Evolutionary conservation across 345 rosid species (phyloP).

Genomic region (Rhodamnia rubescens): DNA sequence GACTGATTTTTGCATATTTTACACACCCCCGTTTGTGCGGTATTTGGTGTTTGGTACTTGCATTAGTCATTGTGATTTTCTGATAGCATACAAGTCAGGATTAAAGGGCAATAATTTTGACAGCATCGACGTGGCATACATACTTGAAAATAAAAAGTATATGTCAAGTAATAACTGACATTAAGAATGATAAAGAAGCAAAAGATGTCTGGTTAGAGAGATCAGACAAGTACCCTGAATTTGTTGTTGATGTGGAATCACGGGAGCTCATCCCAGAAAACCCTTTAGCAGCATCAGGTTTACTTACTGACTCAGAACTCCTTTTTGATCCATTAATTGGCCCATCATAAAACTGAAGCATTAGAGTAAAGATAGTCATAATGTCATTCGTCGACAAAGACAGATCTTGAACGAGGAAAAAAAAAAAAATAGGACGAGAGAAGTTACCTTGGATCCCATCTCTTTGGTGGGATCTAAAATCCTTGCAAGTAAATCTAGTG

Average conservation of each 20-base stretch:
- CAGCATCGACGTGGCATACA: not conserved
- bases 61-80: not conserved
- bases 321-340: conserved; percentile 34
- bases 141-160: not conserved
- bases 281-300: conserved; percentile 6
- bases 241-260: not conserved
- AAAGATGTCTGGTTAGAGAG: not conserved
- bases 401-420: not conserved
- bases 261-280: conserved; percentile 1
- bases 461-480: conserved; percentile 65
- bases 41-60: not conserved
- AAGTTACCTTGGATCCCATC: conserved; percentile 61
- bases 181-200: not conserved
- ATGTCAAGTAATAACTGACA: not conserved
- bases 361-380: conserved; percentile 7
- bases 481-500: conserved; percentile 55
- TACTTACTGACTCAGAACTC: conserved; percentile 11
- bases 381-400: not conserved
- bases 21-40: not conserved
- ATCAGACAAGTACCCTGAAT: not conserved
- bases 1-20: not conserved
- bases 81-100: not conserved
- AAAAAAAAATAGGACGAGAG: not conserved
- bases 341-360: conserved; percentile 48
- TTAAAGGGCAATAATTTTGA: not conserved